phyloP scores from a whole-genome alignment of 345 rosid species.

The Eucalyptus marginata region DNA sequence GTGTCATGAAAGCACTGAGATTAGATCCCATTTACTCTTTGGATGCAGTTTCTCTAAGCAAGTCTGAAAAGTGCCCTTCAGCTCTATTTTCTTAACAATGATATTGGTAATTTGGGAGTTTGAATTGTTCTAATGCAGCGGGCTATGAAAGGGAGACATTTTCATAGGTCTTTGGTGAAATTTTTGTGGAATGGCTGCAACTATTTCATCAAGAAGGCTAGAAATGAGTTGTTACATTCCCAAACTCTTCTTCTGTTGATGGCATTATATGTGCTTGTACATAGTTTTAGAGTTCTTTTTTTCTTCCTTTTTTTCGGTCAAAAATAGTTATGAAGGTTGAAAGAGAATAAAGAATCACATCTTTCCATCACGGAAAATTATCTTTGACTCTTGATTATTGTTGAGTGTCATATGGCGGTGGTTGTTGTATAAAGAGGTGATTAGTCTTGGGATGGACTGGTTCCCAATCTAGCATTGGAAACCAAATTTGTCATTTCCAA shows the following conservation, averaged over 20 bases:
- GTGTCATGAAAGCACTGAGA: no score
- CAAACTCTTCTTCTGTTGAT: neutral
- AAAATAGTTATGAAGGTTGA: neutral
- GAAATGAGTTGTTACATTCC: neutral
- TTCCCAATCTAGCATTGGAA: neutral
- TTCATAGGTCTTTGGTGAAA: no score
- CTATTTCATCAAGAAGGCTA: no score
- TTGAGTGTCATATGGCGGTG: neutral
- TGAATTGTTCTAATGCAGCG: no score
- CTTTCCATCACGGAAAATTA: neutral
- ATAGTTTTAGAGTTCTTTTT: no score
- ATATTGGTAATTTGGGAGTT: no score
- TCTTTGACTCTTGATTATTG: neutral
- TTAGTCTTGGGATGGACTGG: neutral
- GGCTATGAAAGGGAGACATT: no score
- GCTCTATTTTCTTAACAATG: no score
- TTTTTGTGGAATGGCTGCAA: no score
- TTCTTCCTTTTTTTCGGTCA: rapidly evolving
- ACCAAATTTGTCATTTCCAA: neutral
- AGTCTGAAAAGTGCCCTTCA: no score
- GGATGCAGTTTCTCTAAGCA: no score
- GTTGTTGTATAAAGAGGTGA: neutral
- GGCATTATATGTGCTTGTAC: neutral
- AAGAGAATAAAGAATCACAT: neutral
- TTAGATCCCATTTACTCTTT: no score